Conservation (phyloP, 192 early-diverging fungal genomes). For the Coemansia umbellata region DNA sequence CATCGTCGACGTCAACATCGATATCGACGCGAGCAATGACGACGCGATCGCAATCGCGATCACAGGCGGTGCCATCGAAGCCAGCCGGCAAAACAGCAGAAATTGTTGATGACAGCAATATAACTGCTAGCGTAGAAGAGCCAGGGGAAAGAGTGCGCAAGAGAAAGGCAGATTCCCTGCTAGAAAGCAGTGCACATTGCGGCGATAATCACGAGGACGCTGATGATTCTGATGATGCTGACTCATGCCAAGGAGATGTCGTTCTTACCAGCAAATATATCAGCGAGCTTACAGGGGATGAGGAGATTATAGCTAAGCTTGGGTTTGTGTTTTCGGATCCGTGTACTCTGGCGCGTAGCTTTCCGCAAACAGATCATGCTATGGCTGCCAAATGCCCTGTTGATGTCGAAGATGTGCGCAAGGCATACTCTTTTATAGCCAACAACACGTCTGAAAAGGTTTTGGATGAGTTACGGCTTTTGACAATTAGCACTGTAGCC, state of each 20-base stretch:
- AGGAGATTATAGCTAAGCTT: conserved; percentile 33
- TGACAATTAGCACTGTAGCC: conserved; percentile 22
- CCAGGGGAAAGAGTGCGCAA: neutral
- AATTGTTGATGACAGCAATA: neutral
- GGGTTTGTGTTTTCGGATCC: conserved; percentile 35
- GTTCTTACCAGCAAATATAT: conserved; percentile 26
- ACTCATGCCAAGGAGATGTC: neutral
- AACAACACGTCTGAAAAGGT: conserved; percentile 8
- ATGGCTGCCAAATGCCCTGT: conserved; percentile 38
- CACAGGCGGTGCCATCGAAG: conserved; percentile 12
- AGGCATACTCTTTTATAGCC: conserved; percentile 20
- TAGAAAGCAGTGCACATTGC: neutral
- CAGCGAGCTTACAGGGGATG: conserved; percentile 10
- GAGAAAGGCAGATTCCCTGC: neutral
- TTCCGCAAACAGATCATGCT: conserved; percentile 25
- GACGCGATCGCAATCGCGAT: conserved; percentile 42
- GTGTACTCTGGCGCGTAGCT: conserved; percentile 46
- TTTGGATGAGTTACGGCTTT: conserved; percentile 19
- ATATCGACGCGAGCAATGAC: conserved; percentile 23
- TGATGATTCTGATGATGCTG: neutral
- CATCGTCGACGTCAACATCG: conserved; percentile 4
- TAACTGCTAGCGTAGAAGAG: neutral
- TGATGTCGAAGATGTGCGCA: conserved; percentile 33
- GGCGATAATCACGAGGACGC: neutral
- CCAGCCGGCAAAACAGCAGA: neutral